A percentile compares a stretch with the other conserved stretches of the same genome.
phyloP scores from a whole-genome alignment of 2,329 filamentous ascomycete species.

The Fusarium irregulare region DNA sequence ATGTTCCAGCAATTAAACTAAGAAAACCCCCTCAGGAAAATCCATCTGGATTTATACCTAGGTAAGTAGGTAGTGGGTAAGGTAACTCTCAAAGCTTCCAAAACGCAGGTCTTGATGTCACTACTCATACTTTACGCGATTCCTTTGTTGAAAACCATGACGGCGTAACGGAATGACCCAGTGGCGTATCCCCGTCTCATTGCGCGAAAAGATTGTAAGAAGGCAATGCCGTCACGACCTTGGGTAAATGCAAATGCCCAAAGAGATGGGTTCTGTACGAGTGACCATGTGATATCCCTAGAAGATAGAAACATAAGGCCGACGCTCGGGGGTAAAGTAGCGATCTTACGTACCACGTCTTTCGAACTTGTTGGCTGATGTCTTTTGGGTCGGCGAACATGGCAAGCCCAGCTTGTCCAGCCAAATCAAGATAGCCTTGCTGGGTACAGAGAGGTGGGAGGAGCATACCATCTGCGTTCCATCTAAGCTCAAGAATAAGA shows the following conservation, averaged over 20 bases:
- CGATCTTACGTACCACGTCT: conserved; percentile 63
- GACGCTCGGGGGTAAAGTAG: no score
- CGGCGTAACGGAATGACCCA: conserved; percentile 67
- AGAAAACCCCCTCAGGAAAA: neutral
- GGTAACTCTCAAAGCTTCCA: neutral
- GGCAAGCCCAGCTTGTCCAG: conserved; percentile 60
- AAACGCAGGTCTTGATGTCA: neutral
- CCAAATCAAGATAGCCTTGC: conserved; percentile 63
- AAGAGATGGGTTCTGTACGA: conserved; percentile 68
- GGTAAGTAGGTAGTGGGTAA: neutral
- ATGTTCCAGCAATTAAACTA: neutral
- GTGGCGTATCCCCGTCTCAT: conserved; percentile 71
- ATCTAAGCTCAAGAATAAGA: conserved; percentile 1
- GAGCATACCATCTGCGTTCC: conserved; percentile 65
- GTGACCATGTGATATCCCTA: conserved; percentile 72
- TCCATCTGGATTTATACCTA: neutral
- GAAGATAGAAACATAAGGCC: neutral
- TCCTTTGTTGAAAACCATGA: conserved; percentile 66
- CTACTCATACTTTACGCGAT: neutral
- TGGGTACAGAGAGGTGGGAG: conserved; percentile 67
- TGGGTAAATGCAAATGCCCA: conserved; percentile 72
- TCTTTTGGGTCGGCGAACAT: conserved; percentile 62
- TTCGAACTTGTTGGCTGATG: conserved; percentile 67
- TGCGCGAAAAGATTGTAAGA: conserved; percentile 69
- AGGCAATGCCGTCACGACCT: conserved; percentile 69